Base-by-base conservation (phyloP, 108 stramenopile species). In the Cyclotella cryptica region DNA sequence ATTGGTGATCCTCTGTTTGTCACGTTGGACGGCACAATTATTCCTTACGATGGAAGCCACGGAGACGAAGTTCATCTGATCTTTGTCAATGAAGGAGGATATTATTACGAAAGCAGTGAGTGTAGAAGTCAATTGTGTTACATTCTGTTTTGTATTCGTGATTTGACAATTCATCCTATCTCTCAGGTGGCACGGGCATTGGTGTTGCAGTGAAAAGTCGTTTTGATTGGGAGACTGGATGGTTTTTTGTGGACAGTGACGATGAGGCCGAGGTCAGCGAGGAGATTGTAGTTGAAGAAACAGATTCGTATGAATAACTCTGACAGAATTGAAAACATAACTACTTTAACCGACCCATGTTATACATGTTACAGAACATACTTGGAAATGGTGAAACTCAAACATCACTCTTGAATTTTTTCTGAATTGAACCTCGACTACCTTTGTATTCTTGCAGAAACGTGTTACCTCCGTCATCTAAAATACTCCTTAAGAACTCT, bases 1-100 rank as follows among this genome's bases (percentile, higher is more conserved):
- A 76, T 68, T 47, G 94, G 94, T 21, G 94, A 93, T 79, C 88
- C 92, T 12, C 71, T 95, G 2, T 95, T 93, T 77, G 84, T 89
- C 12, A 70, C 67, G 21, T 44, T 90, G 70, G 90, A 91, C 54
- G 94, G 92, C 0, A 75, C 66, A 19, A 66, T 87, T 0, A 80
- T 93, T n/a, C 69, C 66, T 3, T 95, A 95, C 66, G 88, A 92
- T 74, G 92, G 94, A 30, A 84, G 87, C n/a, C 90, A 92, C 76
- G 94, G 94, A 46, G 83, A 86, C 0, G 66, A 71, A 49, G 83
- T 95, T 15, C 68, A 86, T 27, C 62, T 92, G 22, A 90, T 96
- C 49, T 96, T 93, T 77, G 85, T 96, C 35, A 96, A 96, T 72
- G 95, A 96, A 66, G 95, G 88, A 41, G 95, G 92, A 46, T 96